A percentile compares a stretch with the other conserved stretches of the same genome.
phyloP scores from a whole-genome alignment of 306 rosid species.

The Cyclanthera cordifolia region DNA sequence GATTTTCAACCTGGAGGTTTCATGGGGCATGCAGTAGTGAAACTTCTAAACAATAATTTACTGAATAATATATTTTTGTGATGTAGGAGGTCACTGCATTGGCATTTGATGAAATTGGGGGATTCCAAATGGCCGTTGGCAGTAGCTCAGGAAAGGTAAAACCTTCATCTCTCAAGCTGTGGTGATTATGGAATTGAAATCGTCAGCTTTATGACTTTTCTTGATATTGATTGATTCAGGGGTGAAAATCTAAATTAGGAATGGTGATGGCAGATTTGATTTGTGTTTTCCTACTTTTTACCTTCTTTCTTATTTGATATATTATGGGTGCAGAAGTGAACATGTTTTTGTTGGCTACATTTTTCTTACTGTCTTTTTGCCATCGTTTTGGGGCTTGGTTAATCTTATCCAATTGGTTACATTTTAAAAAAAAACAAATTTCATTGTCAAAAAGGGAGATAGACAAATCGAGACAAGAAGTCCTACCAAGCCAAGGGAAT shows the following conservation, averaged over 20 bases:
- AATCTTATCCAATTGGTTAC: not conserved
- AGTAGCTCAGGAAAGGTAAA: slow-evolving; percentile 87
- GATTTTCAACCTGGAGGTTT: not conserved
- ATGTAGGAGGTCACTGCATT: slow-evolving; percentile 84
- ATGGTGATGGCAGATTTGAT: slow-evolving; percentile 1
- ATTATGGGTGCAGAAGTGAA: not conserved
- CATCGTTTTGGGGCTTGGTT: not conserved
- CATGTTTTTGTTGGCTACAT: not conserved
- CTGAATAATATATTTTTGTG: slow-evolving; percentile 8
- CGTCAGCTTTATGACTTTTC: not conserved
- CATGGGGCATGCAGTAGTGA: not conserved
- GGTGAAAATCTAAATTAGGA: not conserved
- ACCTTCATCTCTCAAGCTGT: not conserved
- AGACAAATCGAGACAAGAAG: not conserved
- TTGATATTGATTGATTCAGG: not conserved
- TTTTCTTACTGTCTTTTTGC: not conserved
- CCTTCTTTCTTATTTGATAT: not conserved
- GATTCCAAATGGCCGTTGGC: slow-evolving; percentile 83
- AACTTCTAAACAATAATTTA: not conserved
- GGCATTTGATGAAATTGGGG: slow-evolving; percentile 66
- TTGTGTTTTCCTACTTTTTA: not conserved
- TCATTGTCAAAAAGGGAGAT: not conserved
- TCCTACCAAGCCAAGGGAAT: not conserved
- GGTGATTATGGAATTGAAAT: not conserved
- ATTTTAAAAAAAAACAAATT: not conserved